Evolutionary conservation across 441 rosid genomes (phyloP), one percentile per base, ranked within the genome.

Genomic region (Adansonia rubrostipa): DNA sequence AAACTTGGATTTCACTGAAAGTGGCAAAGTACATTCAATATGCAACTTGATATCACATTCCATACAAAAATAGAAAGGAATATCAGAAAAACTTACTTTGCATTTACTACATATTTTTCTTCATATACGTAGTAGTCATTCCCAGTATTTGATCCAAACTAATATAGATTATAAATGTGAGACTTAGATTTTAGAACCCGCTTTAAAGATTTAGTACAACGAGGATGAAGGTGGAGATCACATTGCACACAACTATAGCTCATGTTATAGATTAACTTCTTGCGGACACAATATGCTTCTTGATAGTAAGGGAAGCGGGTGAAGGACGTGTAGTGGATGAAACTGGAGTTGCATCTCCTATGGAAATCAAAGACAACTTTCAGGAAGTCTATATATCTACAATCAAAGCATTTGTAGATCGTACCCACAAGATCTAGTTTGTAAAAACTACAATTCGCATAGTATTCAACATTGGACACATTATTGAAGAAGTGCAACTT

Each of bases 1-100:
- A 77, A 14, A 48, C 2, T 20, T 9, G 7, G 24, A 14, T 33
- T 68, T 44, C 2, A 68, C 17, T 17, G 47, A 24, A 11, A 0
- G 42, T 67, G 74, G 57, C 8, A 68, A 42, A 53, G 14, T 48
- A 47, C 73, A 67, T 48, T 54, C 56, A 1, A 6, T 15, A 40
- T 76, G 79, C 6, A 66, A 40, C 24, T 14, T 22, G 61, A 57
- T 8, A 57, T 42, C 24, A 57, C 67, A 67, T 11, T 77, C 74
- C 45, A 67, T 8, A 15, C 74, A 77, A 4, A 36, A 64, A 36
- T 4, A 14, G 5, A 64, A 15, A 6, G 69, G 48, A 6, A 6
- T 6, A 8, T 0, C 2, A 22, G 15, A 7, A 33, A 76, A 1
- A 2, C 0, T n/a, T 9, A 2, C 6, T 14, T 11, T 67, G 28